phyloP scores from a whole-genome alignment of 129 eudicot genomes.

The Lonicera japonica region DNA sequence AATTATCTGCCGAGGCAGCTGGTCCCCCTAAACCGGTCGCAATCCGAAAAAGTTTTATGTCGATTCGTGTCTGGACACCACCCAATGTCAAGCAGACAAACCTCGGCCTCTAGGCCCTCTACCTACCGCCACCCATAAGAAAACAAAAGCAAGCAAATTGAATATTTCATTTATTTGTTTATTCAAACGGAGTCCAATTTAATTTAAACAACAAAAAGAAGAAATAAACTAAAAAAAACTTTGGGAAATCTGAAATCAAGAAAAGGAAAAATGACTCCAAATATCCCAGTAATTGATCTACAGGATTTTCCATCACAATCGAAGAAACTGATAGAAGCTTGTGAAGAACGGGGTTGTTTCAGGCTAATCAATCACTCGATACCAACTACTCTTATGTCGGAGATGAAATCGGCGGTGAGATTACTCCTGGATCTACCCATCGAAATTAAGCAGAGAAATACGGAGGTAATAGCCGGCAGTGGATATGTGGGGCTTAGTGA shows the following conservation, averaged over 20 bases:
- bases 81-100: no score
- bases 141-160: no score
- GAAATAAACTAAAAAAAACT: neutral
- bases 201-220: neutral
- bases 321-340: constrained; percentile 29
- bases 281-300: constrained; percentile 41
- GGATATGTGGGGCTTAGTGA: constrained; percentile 37
- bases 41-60: no score
- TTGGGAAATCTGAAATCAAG: neutral
- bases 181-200: neutral
- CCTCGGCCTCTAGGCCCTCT: no score
- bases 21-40: no score
- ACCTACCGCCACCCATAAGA: no score
- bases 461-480: constrained; percentile 24
- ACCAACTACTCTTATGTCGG: constrained; percentile 36
- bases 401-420: constrained; percentile 36
- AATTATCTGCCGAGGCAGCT: no score
- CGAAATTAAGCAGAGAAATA: constrained; percentile 36
- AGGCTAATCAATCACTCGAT: constrained; percentile 46
- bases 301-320: constrained; percentile 22
- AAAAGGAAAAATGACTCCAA: neutral
- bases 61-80: no score
- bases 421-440: constrained; percentile 34
- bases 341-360: constrained; percentile 53
- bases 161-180: no score